Percentiles rank a stretch among this genome's conserved stretches.
These are phyloP conservation scores for Acanthamoeba lenticulata DNA, from an alignment of 208 protist species.

Conservation along the genomic window DNA sequence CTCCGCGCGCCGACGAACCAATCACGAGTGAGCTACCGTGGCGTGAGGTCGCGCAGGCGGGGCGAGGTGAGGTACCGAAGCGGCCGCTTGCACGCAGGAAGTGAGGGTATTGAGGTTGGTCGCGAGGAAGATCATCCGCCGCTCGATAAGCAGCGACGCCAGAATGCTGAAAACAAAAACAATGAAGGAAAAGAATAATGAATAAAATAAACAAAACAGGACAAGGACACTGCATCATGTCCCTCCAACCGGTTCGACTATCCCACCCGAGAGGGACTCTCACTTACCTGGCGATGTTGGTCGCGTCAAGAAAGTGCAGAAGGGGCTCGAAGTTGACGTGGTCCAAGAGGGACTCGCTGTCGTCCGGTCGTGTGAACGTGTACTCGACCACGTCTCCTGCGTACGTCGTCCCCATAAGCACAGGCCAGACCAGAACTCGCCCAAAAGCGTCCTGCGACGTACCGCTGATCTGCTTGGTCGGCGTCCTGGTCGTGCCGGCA, in stretches of 20 bases:
- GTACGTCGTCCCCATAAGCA: neutral
- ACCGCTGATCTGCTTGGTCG: neutral
- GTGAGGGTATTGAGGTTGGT: conserved; percentile 18
- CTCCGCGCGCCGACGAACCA: neutral
- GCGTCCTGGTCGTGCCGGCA: too few relatives aligned
- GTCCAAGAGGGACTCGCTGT: conserved; percentile 58
- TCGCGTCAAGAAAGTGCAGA: neutral
- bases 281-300: conserved; percentile 17
- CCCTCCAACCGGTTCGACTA: too few relatives aligned
- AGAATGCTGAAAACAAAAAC: neutral
- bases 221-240: too few relatives aligned
- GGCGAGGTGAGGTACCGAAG: neutral
- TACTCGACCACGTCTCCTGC: conserved; percentile 37
- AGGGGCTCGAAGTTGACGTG: conserved; percentile 66
- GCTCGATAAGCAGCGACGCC: conserved; percentile 26
- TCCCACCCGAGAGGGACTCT: too few relatives aligned
- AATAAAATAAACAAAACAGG: too few relatives aligned
- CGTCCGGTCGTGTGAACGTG: conserved; percentile 44
- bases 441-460: neutral
- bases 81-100: conserved; percentile 51
- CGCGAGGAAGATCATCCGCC: conserved; percentile 26
- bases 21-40: neutral
- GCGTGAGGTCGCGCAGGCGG: neutral
- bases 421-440: neutral
- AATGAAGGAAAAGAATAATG: too few relatives aligned